Conservation (phyloP, 1,284 basidiomycete species). For the Acaromyces ingoldii region DNA sequence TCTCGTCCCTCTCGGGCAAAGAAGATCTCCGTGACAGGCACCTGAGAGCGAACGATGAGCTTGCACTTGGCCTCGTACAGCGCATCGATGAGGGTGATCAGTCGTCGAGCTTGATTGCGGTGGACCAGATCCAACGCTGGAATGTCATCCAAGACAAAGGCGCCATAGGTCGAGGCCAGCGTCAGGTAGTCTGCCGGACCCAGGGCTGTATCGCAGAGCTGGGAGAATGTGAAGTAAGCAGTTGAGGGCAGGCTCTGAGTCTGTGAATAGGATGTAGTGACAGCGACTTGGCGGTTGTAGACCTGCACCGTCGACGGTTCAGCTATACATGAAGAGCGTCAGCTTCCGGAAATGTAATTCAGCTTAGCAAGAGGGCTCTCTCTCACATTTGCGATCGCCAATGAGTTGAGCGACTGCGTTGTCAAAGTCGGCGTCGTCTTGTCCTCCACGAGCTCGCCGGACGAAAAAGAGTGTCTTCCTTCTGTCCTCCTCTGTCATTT, state of each 20-base stretch:
- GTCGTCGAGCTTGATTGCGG: constrained; percentile 67
- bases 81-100: constrained; percentile 69
- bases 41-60: constrained; percentile 54
- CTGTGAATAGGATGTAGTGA: constrained; percentile 55
- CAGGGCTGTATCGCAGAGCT: constrained; percentile 64
- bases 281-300: constrained; percentile 57
- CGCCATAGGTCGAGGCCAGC: constrained; percentile 61
- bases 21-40: constrained; percentile 58
- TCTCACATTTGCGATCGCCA: constrained; percentile 5
- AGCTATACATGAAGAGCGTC: constrained; percentile 3
- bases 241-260: constrained; percentile 42
- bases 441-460: constrained; percentile 15
- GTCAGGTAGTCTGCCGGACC: constrained; percentile 69
- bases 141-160: constrained; percentile 61
- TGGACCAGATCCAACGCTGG: constrained; percentile 60
- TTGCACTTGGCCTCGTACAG: constrained; percentile 56
- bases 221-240: constrained; percentile 60
- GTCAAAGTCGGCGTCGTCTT: constrained; percentile 19
- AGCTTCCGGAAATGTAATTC: too few species aligned
- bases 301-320: constrained; percentile 48
- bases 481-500: not conserved
- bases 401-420: constrained; percentile 10
- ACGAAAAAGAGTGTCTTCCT: constrained; percentile 21
- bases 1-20: constrained; percentile 57
- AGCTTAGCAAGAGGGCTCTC: not conserved